Percentiles rank a stretch among this genome's conserved stretches.
These are phyloP conservation scores for Alloascoidea africana DNA, from an alignment of 805 yeast genomes.

Conservation along the genomic window DNA sequence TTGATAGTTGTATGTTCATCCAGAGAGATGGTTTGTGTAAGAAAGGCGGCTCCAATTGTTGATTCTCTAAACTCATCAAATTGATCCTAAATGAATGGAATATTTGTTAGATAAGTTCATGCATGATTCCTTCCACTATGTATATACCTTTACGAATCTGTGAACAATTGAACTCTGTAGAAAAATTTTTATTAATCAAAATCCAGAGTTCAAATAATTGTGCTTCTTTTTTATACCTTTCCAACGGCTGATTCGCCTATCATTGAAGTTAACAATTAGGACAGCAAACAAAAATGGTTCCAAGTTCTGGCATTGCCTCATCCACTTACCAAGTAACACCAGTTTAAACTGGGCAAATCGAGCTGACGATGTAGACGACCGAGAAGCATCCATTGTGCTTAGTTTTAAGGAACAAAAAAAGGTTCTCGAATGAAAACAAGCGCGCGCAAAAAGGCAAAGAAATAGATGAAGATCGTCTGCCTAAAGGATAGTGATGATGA, in stretches of 20 bases:
- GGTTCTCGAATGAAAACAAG: no score
- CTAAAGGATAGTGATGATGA: no score
- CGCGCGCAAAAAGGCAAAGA: no score
- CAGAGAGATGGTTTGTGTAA: constrained; percentile 58
- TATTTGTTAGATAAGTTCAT: no score
- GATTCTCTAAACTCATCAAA: constrained; percentile 76
- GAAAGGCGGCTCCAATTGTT: constrained; percentile 97
- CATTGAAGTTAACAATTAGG: constrained; percentile 2
- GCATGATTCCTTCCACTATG: no score
- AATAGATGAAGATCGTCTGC: no score
- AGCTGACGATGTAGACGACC: constrained; percentile 14
- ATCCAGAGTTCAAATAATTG: no score
- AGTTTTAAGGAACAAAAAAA: no score
- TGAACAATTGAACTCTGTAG: constrained; percentile 69
- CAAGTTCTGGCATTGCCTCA: not conserved
- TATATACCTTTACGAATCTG: constrained; percentile 44
- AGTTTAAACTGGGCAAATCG: constrained; percentile 43
- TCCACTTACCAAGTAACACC: constrained; percentile 42
- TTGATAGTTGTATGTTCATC: constrained; percentile 25
- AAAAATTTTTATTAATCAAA: no score
- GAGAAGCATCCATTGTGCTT: constrained; percentile 2
- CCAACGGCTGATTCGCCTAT: constrained; percentile 74
- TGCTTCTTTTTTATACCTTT: no score
- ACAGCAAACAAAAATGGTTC: not conserved
- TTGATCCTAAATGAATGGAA: constrained; percentile 16